Conservation (phyloP, 1,139 yeast species). For the Debaryomyces subglobosus region DNA sequence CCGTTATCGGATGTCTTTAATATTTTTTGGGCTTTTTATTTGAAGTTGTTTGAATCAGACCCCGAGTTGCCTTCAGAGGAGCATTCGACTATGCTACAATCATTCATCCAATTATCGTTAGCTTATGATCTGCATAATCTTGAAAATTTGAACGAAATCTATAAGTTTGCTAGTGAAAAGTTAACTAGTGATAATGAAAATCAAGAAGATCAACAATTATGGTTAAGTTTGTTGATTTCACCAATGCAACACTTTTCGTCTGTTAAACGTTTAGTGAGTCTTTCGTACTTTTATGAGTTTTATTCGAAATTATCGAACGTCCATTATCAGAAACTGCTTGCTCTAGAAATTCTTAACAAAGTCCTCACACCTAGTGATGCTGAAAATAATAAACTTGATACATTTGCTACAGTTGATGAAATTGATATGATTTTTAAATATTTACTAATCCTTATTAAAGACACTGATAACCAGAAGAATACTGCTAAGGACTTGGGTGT, state of each 20-base stretch:
- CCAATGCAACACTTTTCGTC: constrained; percentile 54
- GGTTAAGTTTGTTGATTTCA: constrained; percentile 57
- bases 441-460: constrained; percentile 40
- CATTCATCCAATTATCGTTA: constrained; percentile 65
- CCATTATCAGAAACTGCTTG: constrained; percentile 40
- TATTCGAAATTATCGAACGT: constrained; percentile 38
- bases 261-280: constrained; percentile 29
- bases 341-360: constrained; percentile 47
- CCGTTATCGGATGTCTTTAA: constrained; percentile 45
- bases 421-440: constrained; percentile 51
- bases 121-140: constrained; percentile 67
- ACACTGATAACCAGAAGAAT: constrained; percentile 28
- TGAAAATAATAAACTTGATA: constrained; percentile 19
- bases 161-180: constrained; percentile 58
- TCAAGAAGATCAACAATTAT: constrained; percentile 41
- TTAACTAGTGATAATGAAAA: constrained; percentile 23
- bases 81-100: constrained; percentile 63
- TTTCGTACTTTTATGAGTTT: constrained; percentile 47
- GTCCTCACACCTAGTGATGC: constrained; percentile 23
- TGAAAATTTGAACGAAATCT: constrained; percentile 63
- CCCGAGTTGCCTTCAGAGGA: constrained; percentile 70
- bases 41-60: constrained; percentile 53
- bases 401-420: constrained; percentile 30
- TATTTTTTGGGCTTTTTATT: constrained; percentile 67
- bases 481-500: constrained; percentile 45